Percentiles rank a stretch among this genome's conserved stretches.
Evolutionary conservation across 1,139 yeast species (phyloP).

Genomic region (Sugiyamaella japonica): DNA sequence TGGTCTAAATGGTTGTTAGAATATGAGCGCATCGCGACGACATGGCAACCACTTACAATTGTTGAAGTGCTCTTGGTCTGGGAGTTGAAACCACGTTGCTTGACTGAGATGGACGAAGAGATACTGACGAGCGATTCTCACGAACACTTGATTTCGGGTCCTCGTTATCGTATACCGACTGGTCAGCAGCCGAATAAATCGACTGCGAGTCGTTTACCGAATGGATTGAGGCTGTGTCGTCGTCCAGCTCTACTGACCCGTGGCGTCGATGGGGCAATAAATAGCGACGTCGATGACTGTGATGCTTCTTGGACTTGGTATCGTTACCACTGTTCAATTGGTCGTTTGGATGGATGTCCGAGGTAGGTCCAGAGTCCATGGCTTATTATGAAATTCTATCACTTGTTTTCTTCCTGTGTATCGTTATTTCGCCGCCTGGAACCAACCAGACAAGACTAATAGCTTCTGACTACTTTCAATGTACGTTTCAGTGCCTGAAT

Average conservation of each 20-base stretch:
- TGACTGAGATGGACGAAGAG: conserved; percentile 5
- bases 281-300: conserved; percentile 3
- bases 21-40: no score
- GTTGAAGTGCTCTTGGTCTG: conserved; percentile 1
- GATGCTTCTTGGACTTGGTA: neutral
- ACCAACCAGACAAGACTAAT: no score
- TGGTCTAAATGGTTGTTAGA: conserved; percentile 3
- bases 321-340: neutral
- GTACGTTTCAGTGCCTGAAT: no score
- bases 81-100: neutral
- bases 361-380: neutral
- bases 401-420: no score
- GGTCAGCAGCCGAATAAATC: neutral
- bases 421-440: no score
- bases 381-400: no score
- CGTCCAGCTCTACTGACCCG: conserved; percentile 4
- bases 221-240: conserved; percentile 2
- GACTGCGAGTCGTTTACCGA: conserved; percentile 7
- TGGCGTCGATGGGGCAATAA: neutral
- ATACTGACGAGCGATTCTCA: neutral
- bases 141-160: conserved; percentile 17
- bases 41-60: conserved; percentile 8
- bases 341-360: neutral
- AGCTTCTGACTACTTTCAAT: no score
- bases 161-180: conserved; percentile 11